A percentile compares a stretch with the other conserved stretches of the same genome.
Conservation (phyloP, 2,329 filamentous ascomycete species). For the Clonostachys rhizophaga region DNA sequence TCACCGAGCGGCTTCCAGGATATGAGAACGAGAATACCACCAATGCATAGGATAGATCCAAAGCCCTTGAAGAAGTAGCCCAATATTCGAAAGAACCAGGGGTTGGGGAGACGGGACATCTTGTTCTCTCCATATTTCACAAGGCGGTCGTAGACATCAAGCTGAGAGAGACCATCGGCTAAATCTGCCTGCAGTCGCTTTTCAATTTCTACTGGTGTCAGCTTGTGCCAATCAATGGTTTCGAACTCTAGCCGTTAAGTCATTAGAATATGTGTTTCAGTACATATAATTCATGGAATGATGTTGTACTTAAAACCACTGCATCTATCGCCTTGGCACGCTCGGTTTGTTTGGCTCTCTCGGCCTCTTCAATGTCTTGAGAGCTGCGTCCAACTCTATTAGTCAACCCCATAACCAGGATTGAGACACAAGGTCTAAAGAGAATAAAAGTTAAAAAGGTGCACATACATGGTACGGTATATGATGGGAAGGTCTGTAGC, state of each 20-base stretch:
- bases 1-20: constrained; percentile 72
- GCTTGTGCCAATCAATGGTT: constrained; percentile 63
- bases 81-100: constrained; percentile 49
- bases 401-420: constrained; percentile 21
- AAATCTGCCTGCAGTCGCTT: constrained; percentile 52
- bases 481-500: constrained; percentile 39
- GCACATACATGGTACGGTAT: constrained; percentile 46
- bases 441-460: background rate
- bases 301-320: constrained; percentile 21
- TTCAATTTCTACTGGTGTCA: constrained; percentile 51
- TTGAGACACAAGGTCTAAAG: constrained; percentile 1
- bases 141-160: constrained; percentile 49
- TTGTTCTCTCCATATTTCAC: constrained; percentile 62
- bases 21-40: constrained; percentile 68
- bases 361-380: no score
- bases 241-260: constrained; percentile 42
- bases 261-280: no score
- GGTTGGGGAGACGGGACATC: constrained; percentile 60
- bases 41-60: constrained; percentile 64
- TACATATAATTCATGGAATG: background rate
- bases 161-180: constrained; percentile 52
- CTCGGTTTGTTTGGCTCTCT: no score
- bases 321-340: constrained; percentile 37
- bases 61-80: constrained; percentile 78
- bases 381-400: constrained; percentile 46